Base-by-base conservation (phyloP, 495 filamentous ascomycete genomes). In the Geopyxis carbonaria region DNA sequence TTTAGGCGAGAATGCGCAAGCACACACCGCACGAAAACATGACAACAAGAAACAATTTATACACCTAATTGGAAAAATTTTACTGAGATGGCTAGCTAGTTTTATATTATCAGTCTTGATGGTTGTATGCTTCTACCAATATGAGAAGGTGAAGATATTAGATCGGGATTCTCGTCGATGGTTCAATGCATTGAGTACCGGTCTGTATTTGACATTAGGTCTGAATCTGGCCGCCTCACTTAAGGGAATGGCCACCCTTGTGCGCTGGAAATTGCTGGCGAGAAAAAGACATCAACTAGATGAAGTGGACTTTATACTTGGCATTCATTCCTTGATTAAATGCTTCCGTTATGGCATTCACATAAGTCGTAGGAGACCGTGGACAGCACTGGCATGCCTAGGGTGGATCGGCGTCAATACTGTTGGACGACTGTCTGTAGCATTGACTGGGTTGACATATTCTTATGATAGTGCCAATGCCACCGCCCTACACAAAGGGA, bases 361-460 rank as follows among this genome's bases (percentile, higher is more conserved):
- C 38, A 40, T 31, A 14, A 22, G 34, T n/a, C 15, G 34, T 10
- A 20, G 10, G 15, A 8, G 34, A 10, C 34, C 34, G 1, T 22
- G 40, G 9, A 37, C 19, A 23, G 27, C 45, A 5, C 30, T 46
- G 8, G 13, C 25, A 13, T 50, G 44, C 39, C 36, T 50, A 16
- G 2, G 32, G 11, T 46, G 44, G 44, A 46, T 50, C 16, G 16
- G 36, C 10, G 8, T 40, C 16, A 50, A 46, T 23, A 22, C 34
- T 2, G 34, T 46, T 31, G 47, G 43, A 10, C 40, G 47, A 32
- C 25, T 50, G 1, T 50, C 44, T 2, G 39, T 46, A 31, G 39
- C 44, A 22, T 35, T 46, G 6, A 50, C 45, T 11, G 45, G 47
- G n/a, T 46, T 46, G 18, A 46, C 47, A 22, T 50, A 50, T 24